Evolutionary conservation across 495 filamentous ascomycete species (phyloP).

Genomic region (Tuber calosporum): DNA sequence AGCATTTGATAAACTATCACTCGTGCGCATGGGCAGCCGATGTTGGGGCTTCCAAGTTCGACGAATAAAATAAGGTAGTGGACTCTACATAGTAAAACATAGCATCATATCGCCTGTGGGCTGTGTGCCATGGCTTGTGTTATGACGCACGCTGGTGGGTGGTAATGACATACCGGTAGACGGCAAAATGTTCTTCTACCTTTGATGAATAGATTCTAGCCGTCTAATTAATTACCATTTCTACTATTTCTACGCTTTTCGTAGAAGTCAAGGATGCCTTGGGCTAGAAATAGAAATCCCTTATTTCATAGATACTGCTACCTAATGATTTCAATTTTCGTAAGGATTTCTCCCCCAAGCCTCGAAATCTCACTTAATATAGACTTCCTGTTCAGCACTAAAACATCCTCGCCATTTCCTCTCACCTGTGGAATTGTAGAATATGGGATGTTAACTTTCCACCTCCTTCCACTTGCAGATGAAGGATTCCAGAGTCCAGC

Average conservation of each 20-base stretch:
- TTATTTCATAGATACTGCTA: conserved; percentile 6
- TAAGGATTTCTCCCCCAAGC: conserved; percentile 57
- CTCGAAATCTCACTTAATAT: conserved; percentile 75
- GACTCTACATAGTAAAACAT: too few species aligned
- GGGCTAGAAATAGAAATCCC: neutral
- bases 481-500: conserved; percentile 58
- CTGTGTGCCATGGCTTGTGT: too few species aligned
- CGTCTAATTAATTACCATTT: too few species aligned
- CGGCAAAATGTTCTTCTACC: too few species aligned
- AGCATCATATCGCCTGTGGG: too few species aligned
- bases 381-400: conserved; percentile 57
- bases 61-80: too few species aligned
- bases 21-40: neutral
- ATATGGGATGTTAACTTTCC: conserved; percentile 38
- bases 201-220: too few species aligned
- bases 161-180: too few species aligned
- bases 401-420: conserved; percentile 15
- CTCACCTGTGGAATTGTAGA: conserved; percentile 31
- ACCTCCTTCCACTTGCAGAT: conserved; percentile 42
- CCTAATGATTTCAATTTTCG: conserved; percentile 49
- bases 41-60: too few species aligned
- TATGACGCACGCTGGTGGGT: too few species aligned
- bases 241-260: neutral
- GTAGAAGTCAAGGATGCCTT: neutral
- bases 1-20: neutral